Conservation (phyloP, 1,139 yeast species). For the Blastobotrys ciferrii region DNA sequence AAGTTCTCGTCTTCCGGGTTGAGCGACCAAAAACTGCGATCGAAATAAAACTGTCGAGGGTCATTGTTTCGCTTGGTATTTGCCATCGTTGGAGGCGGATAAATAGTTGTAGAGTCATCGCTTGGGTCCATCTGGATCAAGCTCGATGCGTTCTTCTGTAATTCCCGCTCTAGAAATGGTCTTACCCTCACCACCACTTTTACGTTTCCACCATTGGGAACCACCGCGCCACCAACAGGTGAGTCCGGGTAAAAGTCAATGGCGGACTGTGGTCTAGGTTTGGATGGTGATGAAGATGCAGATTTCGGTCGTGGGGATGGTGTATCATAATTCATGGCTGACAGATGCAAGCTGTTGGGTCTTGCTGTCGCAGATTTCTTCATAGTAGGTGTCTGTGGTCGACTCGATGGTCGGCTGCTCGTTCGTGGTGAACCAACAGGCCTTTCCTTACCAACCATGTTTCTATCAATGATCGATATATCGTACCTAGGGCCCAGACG, state of each 20-base stretch:
- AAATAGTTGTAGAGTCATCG: conserved; percentile 28
- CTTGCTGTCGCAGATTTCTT: conserved; percentile 5
- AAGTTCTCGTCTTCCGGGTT: conserved; percentile 39
- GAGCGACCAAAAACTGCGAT: conserved; percentile 60
- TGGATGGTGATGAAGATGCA: conserved; percentile 5
- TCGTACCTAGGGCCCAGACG: no score
- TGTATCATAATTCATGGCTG: conserved; percentile 6
- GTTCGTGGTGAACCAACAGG: background rate
- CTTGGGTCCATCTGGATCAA: conserved; percentile 30
- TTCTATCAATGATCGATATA: no score
- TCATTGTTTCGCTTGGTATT: conserved; percentile 25
- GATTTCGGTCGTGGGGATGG: conserved; percentile 3
- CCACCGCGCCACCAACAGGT: background rate
- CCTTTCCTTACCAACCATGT: background rate
- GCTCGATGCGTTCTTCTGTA: conserved; percentile 23
- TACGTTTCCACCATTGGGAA: conserved; percentile 32
- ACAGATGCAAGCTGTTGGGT: conserved; percentile 3
- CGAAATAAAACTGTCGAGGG: conserved; percentile 48
- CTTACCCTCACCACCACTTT: conserved; percentile 42
- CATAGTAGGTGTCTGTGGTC: conserved; percentile 1
- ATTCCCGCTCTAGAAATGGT: conserved; percentile 37
- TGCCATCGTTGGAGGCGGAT: conserved; percentile 22
- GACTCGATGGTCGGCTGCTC: background rate
- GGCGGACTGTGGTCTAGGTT: conserved; percentile 5
- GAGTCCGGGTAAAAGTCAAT: conserved; percentile 4